These are phyloP conservation scores for Aspergillus saccharolyticus DNA, from an alignment of 495 filamentous ascomycete genomes.

Conservation along the genomic window DNA sequence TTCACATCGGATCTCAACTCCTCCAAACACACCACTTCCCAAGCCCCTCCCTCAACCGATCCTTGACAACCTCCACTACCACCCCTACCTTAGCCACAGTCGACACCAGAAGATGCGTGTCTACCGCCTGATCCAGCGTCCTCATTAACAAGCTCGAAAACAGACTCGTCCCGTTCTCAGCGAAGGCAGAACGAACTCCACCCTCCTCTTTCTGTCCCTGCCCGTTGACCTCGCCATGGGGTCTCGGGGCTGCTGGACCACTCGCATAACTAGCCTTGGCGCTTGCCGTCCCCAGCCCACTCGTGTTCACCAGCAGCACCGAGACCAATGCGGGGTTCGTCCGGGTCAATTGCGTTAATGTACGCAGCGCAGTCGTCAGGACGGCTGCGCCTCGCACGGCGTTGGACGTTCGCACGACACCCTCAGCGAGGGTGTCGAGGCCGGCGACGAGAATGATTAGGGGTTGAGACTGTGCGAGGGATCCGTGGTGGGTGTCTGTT, in stretches of 20 bases:
- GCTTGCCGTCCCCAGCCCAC: constrained; percentile 25
- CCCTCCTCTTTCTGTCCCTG: neutral
- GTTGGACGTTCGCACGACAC: constrained; percentile 37
- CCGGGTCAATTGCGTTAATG: constrained; percentile 31
- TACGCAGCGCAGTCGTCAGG: constrained; percentile 30
- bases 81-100: constrained; percentile 12
- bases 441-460: constrained; percentile 33
- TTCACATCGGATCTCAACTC: neutral
- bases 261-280: neutral
- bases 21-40: constrained; percentile 40
- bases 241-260: too few relatives aligned
- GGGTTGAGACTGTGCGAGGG: too few relatives aligned
- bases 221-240: too few relatives aligned
- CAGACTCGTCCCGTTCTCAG: constrained; percentile 13
- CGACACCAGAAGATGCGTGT: constrained; percentile 40
- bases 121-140: constrained; percentile 39
- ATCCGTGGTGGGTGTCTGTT: too few relatives aligned
- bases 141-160: constrained; percentile 37
- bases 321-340: constrained; percentile 27
- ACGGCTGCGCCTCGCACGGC: constrained; percentile 35
- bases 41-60: constrained; percentile 30
- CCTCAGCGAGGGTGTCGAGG: constrained; percentile 38
- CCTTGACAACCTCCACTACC: constrained; percentile 42
- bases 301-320: constrained; percentile 37
- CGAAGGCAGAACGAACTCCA: constrained; percentile 34